Evolutionary conservation across 75 land plant genomes (phyloP), one percentile per base, ranked within the genome.

Genomic region (Pinus albicaulis): DNA sequence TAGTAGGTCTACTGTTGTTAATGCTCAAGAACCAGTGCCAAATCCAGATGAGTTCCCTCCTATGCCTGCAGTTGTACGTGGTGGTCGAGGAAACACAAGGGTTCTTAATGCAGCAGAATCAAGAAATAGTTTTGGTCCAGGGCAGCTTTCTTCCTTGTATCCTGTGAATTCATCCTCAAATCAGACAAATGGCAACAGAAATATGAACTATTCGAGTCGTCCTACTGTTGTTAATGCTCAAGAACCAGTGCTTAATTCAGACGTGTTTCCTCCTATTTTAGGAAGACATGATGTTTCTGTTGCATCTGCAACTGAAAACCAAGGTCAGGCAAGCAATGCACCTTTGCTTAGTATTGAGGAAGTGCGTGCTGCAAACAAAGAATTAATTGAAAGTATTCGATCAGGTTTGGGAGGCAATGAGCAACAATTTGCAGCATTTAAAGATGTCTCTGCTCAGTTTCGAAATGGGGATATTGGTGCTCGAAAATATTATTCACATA

Each of bases 351-450:
- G 77, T 4, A 82, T 77, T 31, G 92, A 88, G 59, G 89, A 95
- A 78, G 79, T 95, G 55, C 87, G 86, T 0, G 76, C 89, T 64
- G 99, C 98, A 63, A 98, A 95, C 78, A 98, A 87, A 74, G 86
- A 92, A 59, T 70, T 95, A 76, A 88, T 90, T 23, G 98, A 98
- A 64, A 84, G 78, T 72, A 95, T 98, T 19, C 86, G 81, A 64
- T 73, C 89, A 31, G 87, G 82, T 13, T 76, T 98, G 36, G 79
- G 80, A 36, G 87, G 81, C 72, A 92, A 98, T 79, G 94, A 91
- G 77, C 84, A 88, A 19, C 86, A 85, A 72, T 98, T 83, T 76
- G 76, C 84, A 26, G 77, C 89, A 34, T 95, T 98, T 74, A 98
- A 85, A 85, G 82, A 80, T 26, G 83, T 98, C 52, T 90, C 95